Conservation (phyloP, 1,284 basidiomycete species). For the Earliella scabrosa region DNA sequence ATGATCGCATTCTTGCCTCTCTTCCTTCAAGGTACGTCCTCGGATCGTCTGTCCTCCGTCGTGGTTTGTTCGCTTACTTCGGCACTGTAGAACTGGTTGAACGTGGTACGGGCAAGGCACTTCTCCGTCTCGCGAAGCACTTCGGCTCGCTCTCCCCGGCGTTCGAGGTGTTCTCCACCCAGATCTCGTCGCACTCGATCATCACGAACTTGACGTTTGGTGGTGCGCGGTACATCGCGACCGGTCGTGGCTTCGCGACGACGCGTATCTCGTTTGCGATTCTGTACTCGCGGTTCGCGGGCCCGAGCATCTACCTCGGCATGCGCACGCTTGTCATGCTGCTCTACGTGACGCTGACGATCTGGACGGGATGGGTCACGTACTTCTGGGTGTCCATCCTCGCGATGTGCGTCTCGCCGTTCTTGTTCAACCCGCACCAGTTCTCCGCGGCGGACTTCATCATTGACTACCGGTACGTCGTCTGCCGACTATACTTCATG, state of each 20-base stretch:
- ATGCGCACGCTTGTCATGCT: constrained; percentile 90
- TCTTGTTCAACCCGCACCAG: constrained; percentile 97
- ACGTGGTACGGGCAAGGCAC: constrained; percentile 87
- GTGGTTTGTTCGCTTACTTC: background rate
- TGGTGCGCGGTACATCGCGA: constrained; percentile 97
- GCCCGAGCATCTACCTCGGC: constrained; percentile 95
- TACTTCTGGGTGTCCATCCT: constrained; percentile 96
- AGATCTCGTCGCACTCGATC: constrained; percentile 96
- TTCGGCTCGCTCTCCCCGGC: constrained; percentile 92
- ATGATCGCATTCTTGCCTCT: constrained; percentile 93
- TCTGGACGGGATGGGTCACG: constrained; percentile 90
- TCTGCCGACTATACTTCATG: background rate
- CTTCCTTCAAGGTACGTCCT: constrained; percentile 85
- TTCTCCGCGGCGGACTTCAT: constrained; percentile 95
- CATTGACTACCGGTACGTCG: constrained; percentile 85
- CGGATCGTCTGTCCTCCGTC: too few species aligned
- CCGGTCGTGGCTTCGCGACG: constrained; percentile 97
- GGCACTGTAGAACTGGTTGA: constrained; percentile 80
- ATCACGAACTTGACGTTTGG: constrained; percentile 94
- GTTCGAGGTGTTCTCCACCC: constrained; percentile 96
- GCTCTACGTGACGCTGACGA: constrained; percentile 86
- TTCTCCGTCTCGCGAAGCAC: constrained; percentile 89
- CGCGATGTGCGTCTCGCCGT: constrained; percentile 88
- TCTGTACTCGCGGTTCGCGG: constrained; percentile 94
- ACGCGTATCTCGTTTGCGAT: constrained; percentile 92